A percentile compares a stretch with the other conserved stretches of the same genome.
Evolutionary conservation across 305 asterid genomes (phyloP).

Genomic region (Fraxinus latifolia): DNA sequence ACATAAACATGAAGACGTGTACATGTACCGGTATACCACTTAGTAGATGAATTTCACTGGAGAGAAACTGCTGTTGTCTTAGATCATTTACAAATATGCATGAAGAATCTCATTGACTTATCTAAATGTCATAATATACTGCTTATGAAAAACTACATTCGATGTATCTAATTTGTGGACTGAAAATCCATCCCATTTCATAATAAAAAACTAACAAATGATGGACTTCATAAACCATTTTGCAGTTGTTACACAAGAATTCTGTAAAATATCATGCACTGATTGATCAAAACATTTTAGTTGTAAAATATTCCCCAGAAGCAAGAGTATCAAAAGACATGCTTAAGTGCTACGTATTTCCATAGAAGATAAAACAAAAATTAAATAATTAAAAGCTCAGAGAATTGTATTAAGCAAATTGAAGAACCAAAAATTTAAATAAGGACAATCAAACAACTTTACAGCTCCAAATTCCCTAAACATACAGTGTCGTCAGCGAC

Average conservation of each 20-base stretch:
- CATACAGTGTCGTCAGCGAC: slow-evolving; percentile 70
- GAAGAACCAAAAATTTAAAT: slow-evolving; percentile 11
- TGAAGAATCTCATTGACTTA: neutral
- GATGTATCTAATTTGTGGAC: neutral
- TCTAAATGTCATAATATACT: neutral
- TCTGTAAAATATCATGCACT: neutral
- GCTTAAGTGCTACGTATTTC: neutral
- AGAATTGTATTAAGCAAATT: neutral
- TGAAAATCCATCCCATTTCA: neutral
- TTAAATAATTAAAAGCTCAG: neutral
- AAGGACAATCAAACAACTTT: slow-evolving; percentile 18
- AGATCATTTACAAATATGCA: neutral
- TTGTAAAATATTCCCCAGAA: neutral
- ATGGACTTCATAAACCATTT: neutral
- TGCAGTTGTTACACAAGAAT: neutral
- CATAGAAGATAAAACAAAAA: neutral
- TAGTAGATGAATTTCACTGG: neutral
- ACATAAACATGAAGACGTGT: neutral
- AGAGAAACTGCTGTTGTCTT: neutral
- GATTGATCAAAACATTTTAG: neutral
- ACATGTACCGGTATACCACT: neutral
- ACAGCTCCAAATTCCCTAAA: slow-evolving; percentile 23
- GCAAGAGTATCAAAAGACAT: neutral
- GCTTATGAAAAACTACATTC: neutral
- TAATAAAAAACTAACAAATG: neutral